A percentile compares a stretch with the other conserved stretches of the same genome.
Evolutionary conservation across 345 rosid species (phyloP).

Genomic region (Euphorbia pulcherrima): DNA sequence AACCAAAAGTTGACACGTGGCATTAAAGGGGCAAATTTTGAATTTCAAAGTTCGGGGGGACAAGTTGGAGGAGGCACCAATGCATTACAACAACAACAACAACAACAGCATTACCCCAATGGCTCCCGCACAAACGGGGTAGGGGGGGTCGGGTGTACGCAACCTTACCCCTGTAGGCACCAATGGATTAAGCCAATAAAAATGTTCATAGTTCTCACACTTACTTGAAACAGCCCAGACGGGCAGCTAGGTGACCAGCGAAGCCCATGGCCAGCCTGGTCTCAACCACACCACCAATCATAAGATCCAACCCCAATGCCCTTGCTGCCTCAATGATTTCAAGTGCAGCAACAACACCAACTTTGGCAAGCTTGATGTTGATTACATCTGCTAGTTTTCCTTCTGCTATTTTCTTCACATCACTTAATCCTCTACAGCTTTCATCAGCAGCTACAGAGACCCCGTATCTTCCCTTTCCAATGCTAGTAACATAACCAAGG

Average conservation of each 20-base stretch:
- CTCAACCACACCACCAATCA: slow-evolving; percentile 98
- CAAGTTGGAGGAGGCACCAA: no score
- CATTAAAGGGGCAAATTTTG: no score
- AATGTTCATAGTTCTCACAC: no score
- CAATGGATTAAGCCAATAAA: no score
- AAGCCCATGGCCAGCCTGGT: slow-evolving; percentile 93
- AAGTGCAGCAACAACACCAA: slow-evolving; percentile 73
- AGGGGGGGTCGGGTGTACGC: no score
- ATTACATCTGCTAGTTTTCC: slow-evolving; percentile 62
- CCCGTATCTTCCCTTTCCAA: slow-evolving; percentile 58
- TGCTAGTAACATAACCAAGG: slow-evolving; percentile 61
- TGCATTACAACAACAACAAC: no score
- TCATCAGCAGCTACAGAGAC: slow-evolving; percentile 94
- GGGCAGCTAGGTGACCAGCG: slow-evolving; percentile 92
- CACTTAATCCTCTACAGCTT: slow-evolving; percentile 70
- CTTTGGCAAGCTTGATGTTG: slow-evolving; percentile 86
- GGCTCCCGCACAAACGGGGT: no score
- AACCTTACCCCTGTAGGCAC: no score
- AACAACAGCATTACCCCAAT: no score
- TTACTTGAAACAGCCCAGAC: slow-evolving; percentile 82
- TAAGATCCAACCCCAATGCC: slow-evolving; percentile 58
- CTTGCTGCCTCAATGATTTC: slow-evolving; percentile 68
- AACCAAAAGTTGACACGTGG: no score
- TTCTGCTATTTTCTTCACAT: slow-evolving; percentile 60
- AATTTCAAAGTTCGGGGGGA: no score